Base-by-base conservation (phyloP, 2,329 filamentous ascomycete species). In the Paecilomyces dactylethromorphus region DNA sequence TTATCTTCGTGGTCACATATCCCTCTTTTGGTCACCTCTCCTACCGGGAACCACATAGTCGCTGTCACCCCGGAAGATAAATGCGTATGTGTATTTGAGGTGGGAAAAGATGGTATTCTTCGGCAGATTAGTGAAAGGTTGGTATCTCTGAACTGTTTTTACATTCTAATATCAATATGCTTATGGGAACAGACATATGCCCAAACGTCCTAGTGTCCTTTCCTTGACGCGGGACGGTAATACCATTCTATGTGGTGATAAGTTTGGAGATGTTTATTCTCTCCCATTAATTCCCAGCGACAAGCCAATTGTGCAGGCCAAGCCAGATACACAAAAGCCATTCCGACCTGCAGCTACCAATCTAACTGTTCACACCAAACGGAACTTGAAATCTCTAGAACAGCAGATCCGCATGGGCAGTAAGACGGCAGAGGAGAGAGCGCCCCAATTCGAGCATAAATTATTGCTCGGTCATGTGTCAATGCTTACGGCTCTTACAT, bases 251-350 rank as follows among this genome's bases (percentile, higher is more conserved):
- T 87, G 85, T 62, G 93, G 87, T 56, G 94, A 99, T 79, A 99
- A 99, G 74, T 97, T 97, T 69, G 94, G 94, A 64, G 94, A 99
- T 72, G 93, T 97, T 61, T 97, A 96, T 76, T 84, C 90, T 11
- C 76, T 99, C 7, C 93, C 94, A 13, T 79, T 97, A 2, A 72
- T 91, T 52, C 74, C 72, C 6, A 69, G 67, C 29, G 67, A 70
- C 24, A 67, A 65, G 61, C 69, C 58, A 50, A 60, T 53, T 75
- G 77, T 29, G 72, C 70, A 39, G 74, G 80, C 12, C 66, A 72
- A 68, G 59, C 51, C 35, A 18, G 61, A 61, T 35, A 49, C 56
- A 6, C 60, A 68, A 26, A 60, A 76, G 59, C 57, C 71, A 3
- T 82, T 77, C 65, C 72, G 77, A 29, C 82, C 84, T 6, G 75